These are phyloP conservation scores for Pugionium dolabratum DNA, from an alignment of 345 rosid species.

Conservation along the genomic window DNA sequence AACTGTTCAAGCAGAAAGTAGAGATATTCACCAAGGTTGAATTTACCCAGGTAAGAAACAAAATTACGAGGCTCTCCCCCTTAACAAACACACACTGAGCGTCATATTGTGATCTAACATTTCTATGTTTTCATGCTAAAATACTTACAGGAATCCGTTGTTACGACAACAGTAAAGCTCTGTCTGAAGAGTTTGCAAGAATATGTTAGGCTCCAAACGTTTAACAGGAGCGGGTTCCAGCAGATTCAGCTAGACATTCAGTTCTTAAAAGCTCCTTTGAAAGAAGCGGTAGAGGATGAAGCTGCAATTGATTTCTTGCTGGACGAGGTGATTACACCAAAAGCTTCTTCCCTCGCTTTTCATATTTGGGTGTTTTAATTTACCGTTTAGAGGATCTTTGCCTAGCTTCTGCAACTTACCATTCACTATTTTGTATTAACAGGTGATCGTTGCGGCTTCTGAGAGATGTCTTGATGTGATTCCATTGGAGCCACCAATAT, in stretches of 20 bases:
- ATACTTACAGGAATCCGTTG: conserved; percentile 78
- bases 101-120: neutral
- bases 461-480: conserved; percentile 92
- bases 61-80: neutral
- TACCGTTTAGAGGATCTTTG: conserved; percentile 2
- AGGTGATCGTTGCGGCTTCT: conserved; percentile 94
- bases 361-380: neutral
- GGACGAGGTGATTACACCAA: conserved; percentile 67
- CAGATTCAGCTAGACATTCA: conserved; percentile 97
- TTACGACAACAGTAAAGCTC: conserved; percentile 69
- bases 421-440: conserved; percentile 29
- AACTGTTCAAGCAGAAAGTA: conserved; percentile 96
- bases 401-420: conserved; percentile 6
- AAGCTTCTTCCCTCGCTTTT: conserved; percentile 22
- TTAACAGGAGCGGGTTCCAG: conserved; percentile 95
- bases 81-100: conserved; percentile 1
- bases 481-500: conserved; percentile 87
- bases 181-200: conserved; percentile 94
- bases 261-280: conserved; percentile 71
- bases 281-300: conserved; percentile 77
- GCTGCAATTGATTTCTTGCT: conserved; percentile 89
- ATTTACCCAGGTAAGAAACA: conserved; percentile 71
- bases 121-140: neutral
- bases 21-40: conserved; percentile 96
- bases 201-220: conserved; percentile 87